Conservation (phyloP, 2,329 filamentous ascomycete species). For the Rhynchosporium graminicola region DNA sequence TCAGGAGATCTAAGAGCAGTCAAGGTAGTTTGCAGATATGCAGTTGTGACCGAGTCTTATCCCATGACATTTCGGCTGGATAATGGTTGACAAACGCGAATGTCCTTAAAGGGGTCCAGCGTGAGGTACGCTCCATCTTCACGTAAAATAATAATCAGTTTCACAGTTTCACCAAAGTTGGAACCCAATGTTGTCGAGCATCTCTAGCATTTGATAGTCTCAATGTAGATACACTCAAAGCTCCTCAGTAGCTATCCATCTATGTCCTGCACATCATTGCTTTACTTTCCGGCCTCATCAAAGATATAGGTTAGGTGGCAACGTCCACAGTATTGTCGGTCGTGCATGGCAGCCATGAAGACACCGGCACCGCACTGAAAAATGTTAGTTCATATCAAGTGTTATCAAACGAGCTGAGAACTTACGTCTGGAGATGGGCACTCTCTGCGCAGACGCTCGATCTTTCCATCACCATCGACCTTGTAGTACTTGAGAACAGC, state of each 20-base stretch:
- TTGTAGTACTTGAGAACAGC: slow-evolving; percentile 99
- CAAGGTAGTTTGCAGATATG: no score
- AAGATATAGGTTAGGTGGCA: slow-evolving; percentile 75
- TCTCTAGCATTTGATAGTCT: slow-evolving; percentile 26
- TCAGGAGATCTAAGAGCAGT: no score
- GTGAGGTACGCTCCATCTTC: no score
- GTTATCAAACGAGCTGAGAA: slow-evolving; percentile 30
- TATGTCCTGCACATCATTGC: slow-evolving; percentile 7
- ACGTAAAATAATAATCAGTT: no score
- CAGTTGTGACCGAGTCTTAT: no score
- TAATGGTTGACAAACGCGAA: no score
- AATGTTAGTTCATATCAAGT: slow-evolving; percentile 42
- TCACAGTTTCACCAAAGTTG: background rate
- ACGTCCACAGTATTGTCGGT: slow-evolving; percentile 75
- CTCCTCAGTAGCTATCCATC: slow-evolving; percentile 25
- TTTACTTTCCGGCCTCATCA: slow-evolving; percentile 52
- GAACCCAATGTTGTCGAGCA: slow-evolving; percentile 6
- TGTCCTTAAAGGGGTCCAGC: no score
- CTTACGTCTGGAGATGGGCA: slow-evolving; percentile 88
- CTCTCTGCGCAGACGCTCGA: slow-evolving; percentile 97
- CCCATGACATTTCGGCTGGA: no score
- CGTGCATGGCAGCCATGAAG: slow-evolving; percentile 99
- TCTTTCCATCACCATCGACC: slow-evolving; percentile 99
- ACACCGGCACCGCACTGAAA: slow-evolving; percentile 95
- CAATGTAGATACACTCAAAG: slow-evolving; percentile 22